Base-by-base conservation (phyloP, 305 asterid species). In the Fraxinus floribunda region DNA sequence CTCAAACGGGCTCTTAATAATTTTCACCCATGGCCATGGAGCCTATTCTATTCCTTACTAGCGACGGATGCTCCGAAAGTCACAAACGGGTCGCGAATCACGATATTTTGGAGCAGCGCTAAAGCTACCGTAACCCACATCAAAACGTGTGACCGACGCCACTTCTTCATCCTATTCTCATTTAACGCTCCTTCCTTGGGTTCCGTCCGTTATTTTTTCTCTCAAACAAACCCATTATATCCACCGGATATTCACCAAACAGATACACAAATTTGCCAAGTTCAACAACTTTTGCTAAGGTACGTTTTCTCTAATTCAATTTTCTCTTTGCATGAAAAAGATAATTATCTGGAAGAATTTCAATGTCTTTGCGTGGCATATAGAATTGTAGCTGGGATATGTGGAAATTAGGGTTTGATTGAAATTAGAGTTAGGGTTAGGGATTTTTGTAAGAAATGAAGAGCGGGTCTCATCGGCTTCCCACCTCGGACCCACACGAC, bases 391-490 rank as follows among this genome's bases (percentile, higher is more conserved):
- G 80, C 83, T 18, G 38, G 75, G 81, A 39, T 70, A 9, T 80
- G 80, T 79, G 85, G 77, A 81, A 85, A 81, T 85, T 88, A 87
- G 92, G 90, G 92, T 88, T 88, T 84, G 84, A 55, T 86, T 80
- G 78, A 35, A 30, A 49, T 81, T 66, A 9, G 32, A 49, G 35
- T 75, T 87, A 81, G 89, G 90, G 82, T 85, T 88, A 70, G 83
- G 75, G 83, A 75, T 82, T 76, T 79, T 41, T 18, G 85, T 77
- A 57, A 76, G 87, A 82, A 55, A 95, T 94, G 99, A 96, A 91
- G 86, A 90, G 88, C 90, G 94, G 98, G 82, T 93, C 98, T 81
- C 95, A 94, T 84, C 91, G 98, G 85, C 91, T 90, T 79, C 91
- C 97, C 41, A 79, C 82, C 7, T 82, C 92, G 55, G 96, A 93